These are phyloP conservation scores for Cytospora paraplurivora DNA, from an alignment of 2,329 filamentous ascomycete species.

Conservation along the genomic window DNA sequence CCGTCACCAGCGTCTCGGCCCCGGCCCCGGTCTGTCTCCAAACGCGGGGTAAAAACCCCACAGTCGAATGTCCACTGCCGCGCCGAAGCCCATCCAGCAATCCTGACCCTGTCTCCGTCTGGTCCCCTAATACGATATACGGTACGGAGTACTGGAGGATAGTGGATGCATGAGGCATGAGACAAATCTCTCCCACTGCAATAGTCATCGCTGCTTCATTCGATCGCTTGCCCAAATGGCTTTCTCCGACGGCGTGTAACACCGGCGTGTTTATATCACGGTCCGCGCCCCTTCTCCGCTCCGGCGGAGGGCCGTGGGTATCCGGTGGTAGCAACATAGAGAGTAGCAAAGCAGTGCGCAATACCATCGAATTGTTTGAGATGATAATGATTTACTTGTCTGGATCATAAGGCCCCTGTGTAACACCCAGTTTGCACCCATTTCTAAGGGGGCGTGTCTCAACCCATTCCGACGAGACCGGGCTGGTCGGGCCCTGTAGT, in stretches of 20 bases:
- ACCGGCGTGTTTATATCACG: background rate
- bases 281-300: constrained; percentile 7
- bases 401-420: background rate
- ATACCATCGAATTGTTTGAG: too few relatives aligned
- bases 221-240: background rate
- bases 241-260: too few relatives aligned
- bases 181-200: background rate
- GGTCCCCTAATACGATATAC: background rate
- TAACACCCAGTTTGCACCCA: background rate
- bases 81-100: background rate
- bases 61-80: too few relatives aligned
- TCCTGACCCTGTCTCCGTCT: background rate
- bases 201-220: background rate
- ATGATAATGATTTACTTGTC: too few relatives aligned
- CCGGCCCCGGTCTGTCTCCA: too few relatives aligned
- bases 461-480: background rate
- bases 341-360: too few relatives aligned
- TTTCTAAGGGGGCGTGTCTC: background rate
- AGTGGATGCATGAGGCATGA: background rate
- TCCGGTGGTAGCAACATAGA: background rate
- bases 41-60: too few relatives aligned
- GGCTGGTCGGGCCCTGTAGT: background rate
- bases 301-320: constrained; percentile 22
- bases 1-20: too few relatives aligned
- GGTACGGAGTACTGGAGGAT: background rate